Evolutionary conservation across 345 rosid genomes (phyloP), one percentile per base, ranked within the genome.

Genomic region (Salix dunnii): DNA sequence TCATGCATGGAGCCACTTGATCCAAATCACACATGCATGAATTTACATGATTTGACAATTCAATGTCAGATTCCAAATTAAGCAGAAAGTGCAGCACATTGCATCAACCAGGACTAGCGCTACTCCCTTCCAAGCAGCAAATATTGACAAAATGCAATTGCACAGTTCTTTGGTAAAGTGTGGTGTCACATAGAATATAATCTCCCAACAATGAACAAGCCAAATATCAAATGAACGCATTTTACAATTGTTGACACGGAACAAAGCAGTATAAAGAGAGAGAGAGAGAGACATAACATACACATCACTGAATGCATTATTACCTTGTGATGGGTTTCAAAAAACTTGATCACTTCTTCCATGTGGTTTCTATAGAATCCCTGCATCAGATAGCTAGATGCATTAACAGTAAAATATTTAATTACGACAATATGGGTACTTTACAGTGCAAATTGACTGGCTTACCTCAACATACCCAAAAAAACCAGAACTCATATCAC

Each of bases 341-440:
- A 92, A 86, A 92, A 92, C 86, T 82, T 89, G 43, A 92, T 92
- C 48, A 92, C 97, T 86, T 92, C 97, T 87, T 92, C 97, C 97
- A 92, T 92, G 79, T 92, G 97, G 84, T 92, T 92, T 71, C 97
- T 86, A 77, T 92, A 92, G 78, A 91, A 86, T 43, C 97, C 97
- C 97, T 91, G 91, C 84, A 87, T 82, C 68, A 82, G 28, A 79
- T 75, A 78, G 82, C 73, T 36, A 65, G 72, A 77, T 35, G 25
- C 46, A 38, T 17, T 68, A n/a, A n/a, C 46, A 36, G 20, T 36
- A 17, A 68, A 68, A 36, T 14, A 31, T 64, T 64, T 28, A 64
- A 17, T 64, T 43, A 46, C 70, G 4, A 70, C 42, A 75, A 63
- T 23, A 23, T 23, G 28, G 23, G 49, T 63, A 66, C 21, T 61